phyloP scores from a whole-genome alignment of 345 rosid genomes.

The Dipteronia sinensis region DNA sequence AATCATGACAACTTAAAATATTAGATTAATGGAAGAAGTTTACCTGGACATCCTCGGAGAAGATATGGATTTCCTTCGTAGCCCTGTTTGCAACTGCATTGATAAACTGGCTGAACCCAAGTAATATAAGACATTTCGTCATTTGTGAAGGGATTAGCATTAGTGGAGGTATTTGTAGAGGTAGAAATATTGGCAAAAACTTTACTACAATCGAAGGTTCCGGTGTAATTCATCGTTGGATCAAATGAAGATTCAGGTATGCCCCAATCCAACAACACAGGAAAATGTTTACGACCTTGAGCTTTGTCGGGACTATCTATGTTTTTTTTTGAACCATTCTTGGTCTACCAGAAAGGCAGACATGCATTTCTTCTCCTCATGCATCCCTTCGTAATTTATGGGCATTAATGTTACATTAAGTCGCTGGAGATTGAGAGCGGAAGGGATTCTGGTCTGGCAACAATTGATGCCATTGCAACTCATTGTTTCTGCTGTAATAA shows the following conservation, averaged over 20 bases:
- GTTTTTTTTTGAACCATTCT: not conserved
- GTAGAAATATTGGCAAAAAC: no score
- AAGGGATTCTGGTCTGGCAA: not conserved
- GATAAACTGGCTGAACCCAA: no score
- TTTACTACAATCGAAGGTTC: not conserved
- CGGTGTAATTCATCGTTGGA: not conserved
- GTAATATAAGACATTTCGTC: no score
- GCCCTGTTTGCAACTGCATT: not conserved
- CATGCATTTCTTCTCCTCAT: not conserved
- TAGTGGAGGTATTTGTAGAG: no score
- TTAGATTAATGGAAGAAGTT: not conserved
- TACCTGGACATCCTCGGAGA: not conserved
- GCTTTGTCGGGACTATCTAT: not conserved
- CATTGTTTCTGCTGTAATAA: not conserved
- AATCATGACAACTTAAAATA: no score
- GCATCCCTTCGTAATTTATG: not conserved
- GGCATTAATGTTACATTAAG: not conserved
- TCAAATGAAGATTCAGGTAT: no score
- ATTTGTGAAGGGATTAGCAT: no score
- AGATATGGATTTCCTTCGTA: not conserved
- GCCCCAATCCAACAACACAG: not conserved
- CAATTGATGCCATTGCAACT: not conserved
- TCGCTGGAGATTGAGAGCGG: not conserved
- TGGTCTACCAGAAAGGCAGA: not conserved
- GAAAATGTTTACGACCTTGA: not conserved